Percentiles rank a stretch among this genome's conserved stretches.
These are phyloP conservation scores for Arctium lappa DNA, from an alignment of 129 eudicot species.

Conservation along the genomic window DNA sequence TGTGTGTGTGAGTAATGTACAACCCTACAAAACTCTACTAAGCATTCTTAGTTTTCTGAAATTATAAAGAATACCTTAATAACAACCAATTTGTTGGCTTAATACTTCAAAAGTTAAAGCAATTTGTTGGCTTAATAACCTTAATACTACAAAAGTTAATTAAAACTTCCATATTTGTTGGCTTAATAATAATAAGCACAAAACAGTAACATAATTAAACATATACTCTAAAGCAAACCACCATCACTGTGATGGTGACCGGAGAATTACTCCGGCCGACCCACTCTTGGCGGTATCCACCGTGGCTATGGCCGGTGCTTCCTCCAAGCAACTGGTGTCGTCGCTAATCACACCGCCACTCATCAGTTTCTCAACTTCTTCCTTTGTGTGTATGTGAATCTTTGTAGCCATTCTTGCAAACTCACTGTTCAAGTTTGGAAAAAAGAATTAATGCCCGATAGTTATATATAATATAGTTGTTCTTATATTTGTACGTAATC, in stretches of 20 bases:
- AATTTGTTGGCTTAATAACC: not conserved
- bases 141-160: constrained; percentile 3
- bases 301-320: constrained; percentile 53
- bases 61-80: not conserved
- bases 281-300: constrained; percentile 55
- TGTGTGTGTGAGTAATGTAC: not conserved
- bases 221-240: constrained; percentile 18
- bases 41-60: not conserved
- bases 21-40: not conserved
- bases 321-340: constrained; percentile 95
- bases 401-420: constrained; percentile 70
- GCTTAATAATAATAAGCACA: constrained; percentile 1
- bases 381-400: constrained; percentile 84
- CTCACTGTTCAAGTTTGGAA: constrained; percentile 42
- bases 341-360: constrained; percentile 67
- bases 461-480: not conserved
- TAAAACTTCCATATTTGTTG: constrained; percentile 11
- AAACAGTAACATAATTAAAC: constrained; percentile 9
- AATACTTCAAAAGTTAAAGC: not conserved
- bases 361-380: constrained; percentile 88
- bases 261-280: constrained; percentile 14
- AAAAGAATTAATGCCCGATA: not conserved
- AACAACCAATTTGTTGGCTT: not conserved
- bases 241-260: constrained; percentile 4
- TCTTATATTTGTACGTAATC: not conserved